These are phyloP conservation scores for Termitomyces sp. DNA, from an alignment of 768 basidiomycete species.

Conservation along the genomic window DNA sequence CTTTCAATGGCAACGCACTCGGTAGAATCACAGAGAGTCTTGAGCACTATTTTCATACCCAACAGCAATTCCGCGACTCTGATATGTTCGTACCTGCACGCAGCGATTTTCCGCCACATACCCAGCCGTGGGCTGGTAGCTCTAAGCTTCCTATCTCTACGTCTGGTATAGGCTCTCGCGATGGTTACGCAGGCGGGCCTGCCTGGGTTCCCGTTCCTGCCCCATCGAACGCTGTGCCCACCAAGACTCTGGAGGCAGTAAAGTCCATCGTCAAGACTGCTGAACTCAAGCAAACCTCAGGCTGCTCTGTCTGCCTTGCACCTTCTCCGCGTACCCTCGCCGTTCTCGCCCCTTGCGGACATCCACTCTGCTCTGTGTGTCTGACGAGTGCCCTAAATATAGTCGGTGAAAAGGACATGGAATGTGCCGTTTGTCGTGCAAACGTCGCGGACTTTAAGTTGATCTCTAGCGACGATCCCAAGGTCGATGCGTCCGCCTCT, in stretches of 20 bases:
- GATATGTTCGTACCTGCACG: conserved; percentile 9
- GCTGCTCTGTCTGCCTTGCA: conserved; percentile 63
- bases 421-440: conserved; percentile 72
- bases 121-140: conserved; percentile 2
- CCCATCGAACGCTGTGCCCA: conserved; percentile 4
- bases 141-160: conserved; percentile 2
- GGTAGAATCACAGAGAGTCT: conserved; percentile 33
- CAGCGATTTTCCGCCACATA: conserved; percentile 6
- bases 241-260: neutral
- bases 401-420: conserved; percentile 85
- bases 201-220: conserved; percentile 17
- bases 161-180: neutral
- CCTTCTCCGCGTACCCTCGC: conserved; percentile 42
- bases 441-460: conserved; percentile 68
- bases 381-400: conserved; percentile 85
- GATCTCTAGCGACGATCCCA: conserved; percentile 16
- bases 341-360: conserved; percentile 67
- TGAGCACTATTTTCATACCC: conserved; percentile 38
- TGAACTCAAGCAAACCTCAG: conserved; percentile 14
- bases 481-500: conserved; percentile 1
- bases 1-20: conserved; percentile 30
- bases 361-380: conserved; percentile 74
- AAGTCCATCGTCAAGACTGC: neutral
- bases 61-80: conserved; percentile 22
- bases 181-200: conserved; percentile 10